Base-by-base conservation (phyloP, 2,329 filamentous ascomycete genomes). In the Aureobasidium namibiae region DNA sequence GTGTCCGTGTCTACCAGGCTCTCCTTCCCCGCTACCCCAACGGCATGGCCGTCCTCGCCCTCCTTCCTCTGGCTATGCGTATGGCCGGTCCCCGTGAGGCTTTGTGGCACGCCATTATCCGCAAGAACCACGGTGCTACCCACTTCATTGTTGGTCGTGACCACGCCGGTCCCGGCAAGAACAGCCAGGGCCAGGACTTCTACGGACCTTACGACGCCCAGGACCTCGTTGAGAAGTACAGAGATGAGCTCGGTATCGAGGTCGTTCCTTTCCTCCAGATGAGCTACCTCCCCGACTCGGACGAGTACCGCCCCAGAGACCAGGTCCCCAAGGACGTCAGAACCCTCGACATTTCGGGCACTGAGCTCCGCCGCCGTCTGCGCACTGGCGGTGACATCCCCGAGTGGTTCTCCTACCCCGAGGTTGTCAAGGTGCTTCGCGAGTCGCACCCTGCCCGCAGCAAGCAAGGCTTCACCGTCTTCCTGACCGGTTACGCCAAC, bases 201-300 rank as follows among this genome's bases (percentile, higher is more conserved):
- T 99, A 99, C 77, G 94, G 94, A 54, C 92, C 94, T 33, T 99
- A 99, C 75, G 94, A 99, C 70, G 94, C 94, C 13, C 94, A 99
- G 80, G 82, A 92, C 70, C 90, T 92, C 26, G 92, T 99, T 61
- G 91, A 96, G 82, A 90, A 96, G 81, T 95, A 96, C 84, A 87
- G 86, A 72, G 85, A 90, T 66, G 94, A 99, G 83, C 89, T 99
- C 63, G 94, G 92, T 69, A 99, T 99, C 72, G 90, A 96, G 80
- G 94, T 99, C 71, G 94, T 99, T 65, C 91, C 94, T 67, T 99
- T 99, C 87, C 92, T 97, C 81, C 91, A 95, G 85, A 96, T 99
- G 87, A 97, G 95, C 64, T 99, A 97, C 79, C 87, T 97, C 61
- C 94, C 94, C 67, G 94, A 97, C 77, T 87, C 85, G 72, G 94